Conservation (phyloP, 805 yeast genomes). For the Jamesozyma spencerorum region DNA sequence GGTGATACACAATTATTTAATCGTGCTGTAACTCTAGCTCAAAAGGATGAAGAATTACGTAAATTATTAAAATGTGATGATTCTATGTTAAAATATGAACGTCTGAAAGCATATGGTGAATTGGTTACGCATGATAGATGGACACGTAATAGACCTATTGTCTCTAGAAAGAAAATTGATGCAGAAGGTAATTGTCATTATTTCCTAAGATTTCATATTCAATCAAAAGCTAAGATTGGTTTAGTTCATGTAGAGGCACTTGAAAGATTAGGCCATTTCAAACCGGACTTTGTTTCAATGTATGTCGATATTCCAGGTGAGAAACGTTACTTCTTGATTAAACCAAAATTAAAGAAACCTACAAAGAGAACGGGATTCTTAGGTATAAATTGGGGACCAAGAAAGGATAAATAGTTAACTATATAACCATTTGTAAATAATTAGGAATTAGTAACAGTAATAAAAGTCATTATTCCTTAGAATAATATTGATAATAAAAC, state of each 20-base stretch:
- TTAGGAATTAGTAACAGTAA: not conserved
- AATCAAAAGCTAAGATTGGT: conserved; percentile 56
- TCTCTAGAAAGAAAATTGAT: conserved; percentile 53
- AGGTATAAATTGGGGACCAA: conserved; percentile 84
- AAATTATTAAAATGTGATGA: conserved; percentile 43
- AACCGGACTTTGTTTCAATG: conserved; percentile 62
- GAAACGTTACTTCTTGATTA: conserved; percentile 57
- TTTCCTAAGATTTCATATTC: conserved; percentile 79
- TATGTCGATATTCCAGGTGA: conserved; percentile 69
- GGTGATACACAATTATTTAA: conserved; percentile 89
- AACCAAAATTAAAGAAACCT: conserved; percentile 47
- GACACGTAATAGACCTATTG: conserved; percentile 82
- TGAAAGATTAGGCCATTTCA: conserved; percentile 43
- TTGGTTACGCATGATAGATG: conserved; percentile 55
- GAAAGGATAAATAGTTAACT: conserved; percentile 33
- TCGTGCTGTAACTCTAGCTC: conserved; percentile 69
- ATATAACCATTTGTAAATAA: not conserved
- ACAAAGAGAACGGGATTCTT: conserved; percentile 49
- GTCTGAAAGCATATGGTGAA: conserved; percentile 81
- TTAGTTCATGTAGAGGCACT: conserved; percentile 74
- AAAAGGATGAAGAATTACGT: conserved; percentile 54
- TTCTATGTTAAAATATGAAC: conserved; percentile 36
- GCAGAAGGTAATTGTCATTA: conserved; percentile 73
- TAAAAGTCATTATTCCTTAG: not conserved
- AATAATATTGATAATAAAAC: not conserved